A percentile compares a stretch with the other conserved stretches of the same genome.
Conservation (phyloP, 805 yeast species). For the Suhomyces sp. region DNA sequence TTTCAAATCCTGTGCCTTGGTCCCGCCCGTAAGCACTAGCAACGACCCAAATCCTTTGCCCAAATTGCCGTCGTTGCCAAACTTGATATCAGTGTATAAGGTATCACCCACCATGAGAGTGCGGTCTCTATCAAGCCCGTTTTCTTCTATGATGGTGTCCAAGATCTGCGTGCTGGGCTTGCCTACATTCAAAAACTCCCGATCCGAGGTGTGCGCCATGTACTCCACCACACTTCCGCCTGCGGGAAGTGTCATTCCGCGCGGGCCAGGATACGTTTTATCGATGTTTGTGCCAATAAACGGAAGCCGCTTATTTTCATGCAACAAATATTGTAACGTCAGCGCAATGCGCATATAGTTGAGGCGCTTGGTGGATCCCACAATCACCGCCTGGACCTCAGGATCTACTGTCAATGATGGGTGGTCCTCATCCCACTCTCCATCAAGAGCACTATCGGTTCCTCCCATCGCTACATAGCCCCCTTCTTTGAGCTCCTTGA, state of each 20-base stretch:
- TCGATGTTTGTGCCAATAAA: constrained; percentile 43
- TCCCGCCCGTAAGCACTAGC: constrained; percentile 38
- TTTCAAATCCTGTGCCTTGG: constrained; percentile 24
- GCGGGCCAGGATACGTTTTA: constrained; percentile 38
- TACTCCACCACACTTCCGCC: constrained; percentile 40
- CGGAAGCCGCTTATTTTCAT: constrained; percentile 29
- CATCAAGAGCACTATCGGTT: constrained; percentile 24
- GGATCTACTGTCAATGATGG: constrained; percentile 31
- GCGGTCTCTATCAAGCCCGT: constrained; percentile 23
- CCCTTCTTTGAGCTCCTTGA: constrained; percentile 28
- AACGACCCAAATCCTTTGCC: constrained; percentile 30
- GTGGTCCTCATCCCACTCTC: constrained; percentile 22
- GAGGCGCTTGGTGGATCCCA: constrained; percentile 37
- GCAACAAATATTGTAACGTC: constrained; percentile 37
- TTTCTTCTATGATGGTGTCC: constrained; percentile 26
- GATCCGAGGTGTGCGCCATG: constrained; percentile 34
- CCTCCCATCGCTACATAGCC: constrained; percentile 39
- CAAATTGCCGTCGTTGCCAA: constrained; percentile 39
- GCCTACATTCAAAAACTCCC: constrained; percentile 36
- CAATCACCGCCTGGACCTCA: constrained; percentile 39
- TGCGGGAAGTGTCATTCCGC: constrained; percentile 37
- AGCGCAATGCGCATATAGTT: constrained; percentile 36
- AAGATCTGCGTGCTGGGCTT: constrained; percentile 35
- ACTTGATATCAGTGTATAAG: constrained; percentile 41
- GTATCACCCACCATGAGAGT: constrained; percentile 44